These are phyloP conservation scores for Tolypocladium capitatum DNA, from an alignment of 2,329 filamentous ascomycete genomes.

Conservation along the genomic window DNA sequence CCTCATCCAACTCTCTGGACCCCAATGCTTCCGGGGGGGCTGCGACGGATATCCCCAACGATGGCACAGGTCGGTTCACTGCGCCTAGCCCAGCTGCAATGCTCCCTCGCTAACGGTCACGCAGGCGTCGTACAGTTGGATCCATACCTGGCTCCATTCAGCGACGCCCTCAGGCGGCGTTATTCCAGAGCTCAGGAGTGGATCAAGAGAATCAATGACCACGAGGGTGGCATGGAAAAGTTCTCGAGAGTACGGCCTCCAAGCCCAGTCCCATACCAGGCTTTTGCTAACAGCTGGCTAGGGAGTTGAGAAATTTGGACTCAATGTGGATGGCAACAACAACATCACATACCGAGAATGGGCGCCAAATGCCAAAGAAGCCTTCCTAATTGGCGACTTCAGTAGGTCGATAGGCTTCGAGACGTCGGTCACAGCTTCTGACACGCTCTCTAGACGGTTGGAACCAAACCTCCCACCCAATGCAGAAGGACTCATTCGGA, in stretches of 20 bases:
- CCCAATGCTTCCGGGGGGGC: constrained; percentile 18
- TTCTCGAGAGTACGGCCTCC: constrained; percentile 58
- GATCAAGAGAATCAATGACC: constrained; percentile 71
- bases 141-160: constrained; percentile 79
- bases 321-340: constrained; percentile 69
- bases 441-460: constrained; percentile 53
- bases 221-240: constrained; percentile 80
- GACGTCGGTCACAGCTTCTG: constrained; percentile 8
- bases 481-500: constrained; percentile 76
- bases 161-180: constrained; percentile 60
- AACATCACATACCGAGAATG: constrained; percentile 90
- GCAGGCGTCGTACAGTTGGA: constrained; percentile 78
- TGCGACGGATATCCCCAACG: constrained; percentile 42
- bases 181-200: constrained; percentile 72
- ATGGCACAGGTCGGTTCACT: constrained; percentile 52
- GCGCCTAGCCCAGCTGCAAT: not conserved
- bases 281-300: constrained; percentile 19
- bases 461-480: constrained; percentile 70
- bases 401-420: constrained; percentile 40
- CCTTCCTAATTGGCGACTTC: constrained; percentile 87
- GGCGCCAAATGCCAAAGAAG: constrained; percentile 79
- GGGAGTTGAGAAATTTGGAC: constrained; percentile 78
- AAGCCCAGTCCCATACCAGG: constrained; percentile 2
- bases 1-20: not conserved
- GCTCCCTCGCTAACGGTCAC: constrained; percentile 5